Conservation (phyloP, 345 rosid genomes). For the Eucalyptus leucophloia region DNA sequence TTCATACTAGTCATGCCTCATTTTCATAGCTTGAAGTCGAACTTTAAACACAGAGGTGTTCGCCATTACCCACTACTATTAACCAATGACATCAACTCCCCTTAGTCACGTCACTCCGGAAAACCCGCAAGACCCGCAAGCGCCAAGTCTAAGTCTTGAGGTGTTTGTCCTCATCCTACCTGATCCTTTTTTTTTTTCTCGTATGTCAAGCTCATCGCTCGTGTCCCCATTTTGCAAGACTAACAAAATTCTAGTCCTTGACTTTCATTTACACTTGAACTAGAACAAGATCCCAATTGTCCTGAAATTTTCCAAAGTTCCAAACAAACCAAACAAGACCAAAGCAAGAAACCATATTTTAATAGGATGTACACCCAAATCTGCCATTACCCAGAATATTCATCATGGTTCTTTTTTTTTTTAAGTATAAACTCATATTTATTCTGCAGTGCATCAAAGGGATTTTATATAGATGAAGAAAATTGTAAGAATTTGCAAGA, state of each 20-base stretch:
- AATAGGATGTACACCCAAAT: background rate
- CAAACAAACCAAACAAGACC: background rate
- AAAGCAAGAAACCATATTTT: accelerated
- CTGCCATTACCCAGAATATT: background rate
- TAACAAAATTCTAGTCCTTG: background rate
- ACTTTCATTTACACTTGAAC: background rate
- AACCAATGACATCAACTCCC: background rate
- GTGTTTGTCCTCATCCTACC: background rate
- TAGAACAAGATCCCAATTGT: background rate
- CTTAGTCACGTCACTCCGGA: background rate
- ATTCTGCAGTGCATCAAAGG: background rate
- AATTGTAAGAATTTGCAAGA: too few species aligned
- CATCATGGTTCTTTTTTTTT: background rate
- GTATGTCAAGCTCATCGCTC: too few species aligned
- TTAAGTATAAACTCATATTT: background rate
- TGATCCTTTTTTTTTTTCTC: accelerated
- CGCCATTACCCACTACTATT: background rate
- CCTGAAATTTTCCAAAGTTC: background rate
- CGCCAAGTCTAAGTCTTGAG: background rate
- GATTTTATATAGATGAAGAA: background rate
- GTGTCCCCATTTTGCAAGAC: accelerated
- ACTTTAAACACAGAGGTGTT: background rate
- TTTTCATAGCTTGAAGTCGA: background rate
- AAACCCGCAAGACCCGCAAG: background rate
- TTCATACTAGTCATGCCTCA: background rate